A percentile compares a stretch with the other conserved stretches of the same genome.
Conservation (phyloP, 1,139 yeast genomes). For the Hansenula sp. region DNA sequence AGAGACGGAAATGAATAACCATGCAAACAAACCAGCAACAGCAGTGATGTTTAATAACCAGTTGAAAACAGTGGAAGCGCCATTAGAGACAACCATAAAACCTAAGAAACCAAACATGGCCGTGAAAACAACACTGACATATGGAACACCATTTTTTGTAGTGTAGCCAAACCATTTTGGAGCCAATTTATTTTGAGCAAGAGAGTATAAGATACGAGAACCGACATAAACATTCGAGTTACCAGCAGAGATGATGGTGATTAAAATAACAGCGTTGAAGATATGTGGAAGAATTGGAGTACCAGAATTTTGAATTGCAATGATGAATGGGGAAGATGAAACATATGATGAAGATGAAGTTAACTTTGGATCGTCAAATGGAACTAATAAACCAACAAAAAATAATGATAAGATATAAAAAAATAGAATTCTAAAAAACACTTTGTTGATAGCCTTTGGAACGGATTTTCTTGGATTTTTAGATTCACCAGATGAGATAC, state of each 20-base stretch:
- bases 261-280: conserved; percentile 51
- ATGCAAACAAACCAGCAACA: conserved; percentile 60
- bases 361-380: conserved; percentile 58
- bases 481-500: conserved; percentile 78
- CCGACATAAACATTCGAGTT: conserved; percentile 59
- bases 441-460: conserved; percentile 75
- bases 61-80: conserved; percentile 69
- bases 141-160: conserved; percentile 65
- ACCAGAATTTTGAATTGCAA: conserved; percentile 45
- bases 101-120: conserved; percentile 63
- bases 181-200: conserved; percentile 47
- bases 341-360: conserved; percentile 38
- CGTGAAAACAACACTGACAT: conserved; percentile 52
- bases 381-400: conserved; percentile 71
- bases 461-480: conserved; percentile 72
- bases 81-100: conserved; percentile 58
- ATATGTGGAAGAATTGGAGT: conserved; percentile 51
- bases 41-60: conserved; percentile 79
- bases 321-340: conserved; percentile 53
- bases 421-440: conserved; percentile 70
- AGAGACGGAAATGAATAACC: conserved; percentile 64
- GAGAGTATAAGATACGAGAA: conserved; percentile 45
- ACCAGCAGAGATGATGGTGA: conserved; percentile 63
- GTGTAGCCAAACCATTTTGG: conserved; percentile 49
- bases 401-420: conserved; percentile 69